phyloP scores from a whole-genome alignment of 106 monocot species.

The Ottelia alismoides region DNA sequence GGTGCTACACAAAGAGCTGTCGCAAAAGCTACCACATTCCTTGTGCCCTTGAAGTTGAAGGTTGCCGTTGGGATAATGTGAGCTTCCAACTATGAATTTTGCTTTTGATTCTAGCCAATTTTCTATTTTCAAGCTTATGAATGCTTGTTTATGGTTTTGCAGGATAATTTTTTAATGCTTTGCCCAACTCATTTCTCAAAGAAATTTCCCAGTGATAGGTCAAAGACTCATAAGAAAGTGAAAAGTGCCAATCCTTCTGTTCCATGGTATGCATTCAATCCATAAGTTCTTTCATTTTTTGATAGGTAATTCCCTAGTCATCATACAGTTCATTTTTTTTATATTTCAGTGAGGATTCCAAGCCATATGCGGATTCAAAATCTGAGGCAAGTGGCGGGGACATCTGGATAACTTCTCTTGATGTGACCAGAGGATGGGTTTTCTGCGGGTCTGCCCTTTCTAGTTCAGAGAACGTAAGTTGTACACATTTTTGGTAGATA shows the following conservation, averaged over 20 bases:
- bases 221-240: constrained; percentile 25
- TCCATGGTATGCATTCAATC: not conserved
- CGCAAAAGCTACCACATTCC: constrained; percentile 52
- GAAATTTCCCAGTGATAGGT: constrained; percentile 59
- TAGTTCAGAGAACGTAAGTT: constrained; percentile 42
- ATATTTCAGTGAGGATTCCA: not conserved
- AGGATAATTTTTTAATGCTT: constrained; percentile 70
- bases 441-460: constrained; percentile 80
- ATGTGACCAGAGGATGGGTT: constrained; percentile 32
- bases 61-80: constrained; percentile 65
- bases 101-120: not conserved
- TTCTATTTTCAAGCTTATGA: not conserved
- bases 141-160: not conserved
- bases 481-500: not conserved
- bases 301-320: not conserved
- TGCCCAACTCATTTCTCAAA: constrained; percentile 58
- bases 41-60: constrained; percentile 34
- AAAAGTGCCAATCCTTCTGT: not conserved
- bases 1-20: constrained; percentile 49
- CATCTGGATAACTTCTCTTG: constrained; percentile 22
- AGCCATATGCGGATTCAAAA: not conserved
- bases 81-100: constrained; percentile 2
- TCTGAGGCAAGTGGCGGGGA: constrained; percentile 2
- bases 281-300: not conserved
- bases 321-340: not conserved